Percentiles rank a stretch among this genome's conserved stretches.
Conservation (phyloP, 495 filamentous ascomycete species). For the Friedmanniomyces endolithicus region DNA sequence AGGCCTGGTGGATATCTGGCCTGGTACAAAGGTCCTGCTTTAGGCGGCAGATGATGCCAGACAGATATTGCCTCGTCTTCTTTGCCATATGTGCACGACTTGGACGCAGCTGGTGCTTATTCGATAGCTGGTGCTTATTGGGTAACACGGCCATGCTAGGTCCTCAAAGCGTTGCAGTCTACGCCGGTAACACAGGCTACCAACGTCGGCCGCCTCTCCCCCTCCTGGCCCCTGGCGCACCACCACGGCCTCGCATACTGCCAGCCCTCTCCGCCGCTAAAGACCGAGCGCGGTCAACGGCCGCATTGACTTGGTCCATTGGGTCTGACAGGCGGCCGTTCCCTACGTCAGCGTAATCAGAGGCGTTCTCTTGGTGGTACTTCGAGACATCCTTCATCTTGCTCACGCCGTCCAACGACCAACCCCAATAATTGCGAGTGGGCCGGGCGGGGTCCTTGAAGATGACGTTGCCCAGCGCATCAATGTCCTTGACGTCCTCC, state of each 20-base stretch:
- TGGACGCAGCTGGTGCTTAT: no score
- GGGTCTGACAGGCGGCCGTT: background rate
- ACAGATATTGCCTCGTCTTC: no score
- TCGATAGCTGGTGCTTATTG: no score
- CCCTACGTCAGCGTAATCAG: constrained; percentile 1
- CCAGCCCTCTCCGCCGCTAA: background rate
- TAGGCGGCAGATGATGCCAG: no score
- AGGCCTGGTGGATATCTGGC: no score
- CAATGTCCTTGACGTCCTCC: constrained; percentile 15
- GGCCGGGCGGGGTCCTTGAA: constrained; percentile 13
- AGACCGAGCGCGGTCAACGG: background rate
- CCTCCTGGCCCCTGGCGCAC: background rate
- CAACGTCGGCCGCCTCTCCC: background rate
- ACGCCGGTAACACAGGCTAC: background rate
- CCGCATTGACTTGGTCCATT: background rate
- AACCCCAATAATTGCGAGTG: constrained; percentile 19
- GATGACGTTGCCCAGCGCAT: constrained; percentile 16
- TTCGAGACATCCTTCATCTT: constrained; percentile 2
- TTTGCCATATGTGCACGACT: no score
- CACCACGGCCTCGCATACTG: background rate
- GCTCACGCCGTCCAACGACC: constrained; percentile 7
- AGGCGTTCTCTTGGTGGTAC: background rate
- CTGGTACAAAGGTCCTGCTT: no score
- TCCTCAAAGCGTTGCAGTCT: no score
- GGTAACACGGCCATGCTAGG: no score